A percentile compares a stretch with the other conserved stretches of the same genome.
These are phyloP conservation scores for Neurospora intermedia DNA, from an alignment of 495 filamentous ascomycete genomes.

Conservation along the genomic window DNA sequence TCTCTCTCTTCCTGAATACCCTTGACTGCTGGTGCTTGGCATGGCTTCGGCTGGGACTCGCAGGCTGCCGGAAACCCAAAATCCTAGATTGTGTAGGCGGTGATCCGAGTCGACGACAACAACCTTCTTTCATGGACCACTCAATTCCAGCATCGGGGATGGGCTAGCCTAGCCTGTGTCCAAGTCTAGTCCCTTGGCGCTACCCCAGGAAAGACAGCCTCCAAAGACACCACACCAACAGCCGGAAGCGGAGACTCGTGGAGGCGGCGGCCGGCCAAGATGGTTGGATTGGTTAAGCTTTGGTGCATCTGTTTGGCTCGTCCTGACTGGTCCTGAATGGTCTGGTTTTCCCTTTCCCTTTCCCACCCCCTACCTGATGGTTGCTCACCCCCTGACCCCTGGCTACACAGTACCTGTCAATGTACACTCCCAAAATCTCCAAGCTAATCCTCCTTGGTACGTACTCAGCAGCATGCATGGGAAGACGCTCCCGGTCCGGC, in stretches of 20 bases:
- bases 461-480: background rate
- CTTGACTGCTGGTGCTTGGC: background rate
- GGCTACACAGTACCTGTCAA: slow-evolving; percentile 7
- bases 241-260: slow-evolving; percentile 16
- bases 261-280: background rate
- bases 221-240: background rate
- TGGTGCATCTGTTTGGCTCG: slow-evolving; percentile 5
- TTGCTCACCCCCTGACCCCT: background rate
- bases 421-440: background rate
- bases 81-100: background rate
- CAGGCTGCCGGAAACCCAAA: background rate
- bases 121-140: background rate
- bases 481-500: slow-evolving; percentile 16
- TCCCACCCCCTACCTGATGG: background rate
- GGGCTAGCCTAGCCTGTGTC: background rate
- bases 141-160: background rate
- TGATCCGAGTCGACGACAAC: background rate
- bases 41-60: background rate
- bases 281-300: slow-evolving; percentile 19
- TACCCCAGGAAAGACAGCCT: background rate
- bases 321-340: background rate
- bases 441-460: background rate
- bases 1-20: background rate
- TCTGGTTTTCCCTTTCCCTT: background rate
- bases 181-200: background rate